Evolutionary conservation across 2,329 filamentous ascomycete species (phyloP).

Genomic region (Monilinia vaccinii-corymbosi): DNA sequence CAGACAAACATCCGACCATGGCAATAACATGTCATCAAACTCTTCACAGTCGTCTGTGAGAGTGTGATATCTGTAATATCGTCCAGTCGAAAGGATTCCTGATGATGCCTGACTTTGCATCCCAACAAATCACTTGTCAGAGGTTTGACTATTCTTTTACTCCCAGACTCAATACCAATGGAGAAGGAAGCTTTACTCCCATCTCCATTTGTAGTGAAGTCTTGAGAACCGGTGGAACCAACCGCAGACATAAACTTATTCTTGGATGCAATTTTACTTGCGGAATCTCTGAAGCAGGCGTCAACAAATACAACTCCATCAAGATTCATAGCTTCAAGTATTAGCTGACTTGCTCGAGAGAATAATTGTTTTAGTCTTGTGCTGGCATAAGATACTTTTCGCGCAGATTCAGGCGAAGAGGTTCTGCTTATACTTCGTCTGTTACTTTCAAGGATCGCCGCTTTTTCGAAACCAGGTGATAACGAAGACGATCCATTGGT

Average conservation of each 20-base stretch:
- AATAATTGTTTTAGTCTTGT: constrained; percentile 12
- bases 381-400: constrained; percentile 1
- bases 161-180: neutral
- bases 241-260: neutral
- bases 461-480: neutral
- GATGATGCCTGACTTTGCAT: neutral
- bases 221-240: neutral
- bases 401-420: neutral
- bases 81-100: neutral
- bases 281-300: constrained; percentile 14
- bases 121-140: constrained; percentile 7
- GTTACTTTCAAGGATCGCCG: neutral
- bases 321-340: constrained; percentile 17
- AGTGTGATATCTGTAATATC: neutral
- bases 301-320: constrained; percentile 20
- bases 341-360: constrained; percentile 16
- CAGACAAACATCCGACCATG: constrained; percentile 21
- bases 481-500: neutral
- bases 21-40: constrained; percentile 15
- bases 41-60: constrained; percentile 12
- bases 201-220: neutral
- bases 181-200: neutral
- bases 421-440: constrained; percentile 1
- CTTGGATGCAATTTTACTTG: neutral
- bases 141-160: neutral